phyloP scores from a whole-genome alignment of 768 basidiomycete species.

The Agrocybe pediades region DNA sequence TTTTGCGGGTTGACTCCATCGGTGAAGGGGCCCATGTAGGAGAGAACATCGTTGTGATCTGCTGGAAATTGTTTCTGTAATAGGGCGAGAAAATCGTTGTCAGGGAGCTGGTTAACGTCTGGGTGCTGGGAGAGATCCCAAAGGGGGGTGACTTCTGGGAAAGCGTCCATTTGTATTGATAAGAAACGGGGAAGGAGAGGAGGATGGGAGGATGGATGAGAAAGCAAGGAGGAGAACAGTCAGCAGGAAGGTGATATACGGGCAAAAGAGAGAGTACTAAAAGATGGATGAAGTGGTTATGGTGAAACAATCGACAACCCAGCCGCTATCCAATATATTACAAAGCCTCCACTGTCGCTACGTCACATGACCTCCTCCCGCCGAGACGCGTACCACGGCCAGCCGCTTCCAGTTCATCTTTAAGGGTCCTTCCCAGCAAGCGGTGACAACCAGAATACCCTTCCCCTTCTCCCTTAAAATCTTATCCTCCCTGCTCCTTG shows the following conservation, averaged over 20 bases:
- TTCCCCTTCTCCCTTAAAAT: neutral
- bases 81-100: constrained; percentile 77
- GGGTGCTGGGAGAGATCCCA: constrained; percentile 69
- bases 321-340: neutral
- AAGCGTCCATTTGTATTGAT: constrained; percentile 49
- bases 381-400: neutral
- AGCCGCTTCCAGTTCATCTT: neutral
- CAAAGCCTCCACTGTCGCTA: neutral
- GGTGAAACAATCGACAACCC: constrained; percentile 8
- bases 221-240: neutral
- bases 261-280: neutral
- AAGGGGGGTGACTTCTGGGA: constrained; percentile 47
- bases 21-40: constrained; percentile 26
- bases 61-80: constrained; percentile 74
- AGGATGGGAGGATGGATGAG: constrained; percentile 5
- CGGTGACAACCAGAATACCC: neutral
- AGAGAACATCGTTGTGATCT: constrained; percentile 11
- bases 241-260: neutral
- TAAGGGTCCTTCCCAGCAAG: neutral
- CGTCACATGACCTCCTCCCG: neutral
- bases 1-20: constrained; percentile 62
- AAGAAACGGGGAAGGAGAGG: constrained; percentile 2
- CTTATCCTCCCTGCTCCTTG: neutral
- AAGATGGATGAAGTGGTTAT: neutral
- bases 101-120: constrained; percentile 64